These are phyloP conservation scores for Trichoderma koningii DNA, from an alignment of 2,329 filamentous ascomycete species.

Conservation along the genomic window DNA sequence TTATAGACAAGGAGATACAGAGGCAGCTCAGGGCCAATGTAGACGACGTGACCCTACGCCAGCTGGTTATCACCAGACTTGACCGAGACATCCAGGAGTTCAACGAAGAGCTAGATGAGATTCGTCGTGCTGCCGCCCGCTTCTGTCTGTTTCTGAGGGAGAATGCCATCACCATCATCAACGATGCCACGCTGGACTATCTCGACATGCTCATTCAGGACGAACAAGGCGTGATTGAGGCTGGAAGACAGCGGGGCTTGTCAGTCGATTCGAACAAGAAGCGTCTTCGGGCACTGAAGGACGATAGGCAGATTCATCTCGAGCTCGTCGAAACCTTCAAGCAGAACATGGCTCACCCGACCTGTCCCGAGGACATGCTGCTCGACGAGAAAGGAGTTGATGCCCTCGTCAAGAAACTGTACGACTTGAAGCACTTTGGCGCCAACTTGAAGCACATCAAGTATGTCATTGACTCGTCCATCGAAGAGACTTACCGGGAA, in stretches of 20 bases:
- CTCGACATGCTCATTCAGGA: slow-evolving; percentile 22
- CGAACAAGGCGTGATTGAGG: not conserved
- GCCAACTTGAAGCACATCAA: slow-evolving; percentile 5
- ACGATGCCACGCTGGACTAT: slow-evolving; percentile 20
- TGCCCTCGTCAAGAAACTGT: slow-evolving; percentile 12
- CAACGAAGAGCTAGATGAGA: slow-evolving; percentile 10
- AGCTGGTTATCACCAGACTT: not conserved
- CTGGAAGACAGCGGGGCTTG: not conserved
- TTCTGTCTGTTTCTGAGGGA: slow-evolving; percentile 17
- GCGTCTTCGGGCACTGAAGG: slow-evolving; percentile 11
- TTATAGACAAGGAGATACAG: slow-evolving; percentile 13
- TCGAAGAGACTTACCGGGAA: slow-evolving; percentile 14
- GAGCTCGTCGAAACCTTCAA: slow-evolving; percentile 29
- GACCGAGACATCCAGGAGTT: slow-evolving; percentile 9
- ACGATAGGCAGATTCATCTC: slow-evolving; percentile 25
- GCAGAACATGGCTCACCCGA: slow-evolving; percentile 21
- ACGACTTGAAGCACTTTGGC: slow-evolving; percentile 14
- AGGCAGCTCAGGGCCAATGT: slow-evolving; percentile 1
- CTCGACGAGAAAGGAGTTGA: slow-evolving; percentile 23
- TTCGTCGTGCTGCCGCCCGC: slow-evolving; percentile 12
- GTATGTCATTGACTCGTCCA: slow-evolving; percentile 9
- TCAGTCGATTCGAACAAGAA: slow-evolving; percentile 13
- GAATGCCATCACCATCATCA: slow-evolving; percentile 8
- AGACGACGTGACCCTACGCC: slow-evolving; percentile 3
- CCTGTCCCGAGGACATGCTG: not conserved